Conservation (phyloP, 75 land plant species). For the Larix kaempferi region DNA sequence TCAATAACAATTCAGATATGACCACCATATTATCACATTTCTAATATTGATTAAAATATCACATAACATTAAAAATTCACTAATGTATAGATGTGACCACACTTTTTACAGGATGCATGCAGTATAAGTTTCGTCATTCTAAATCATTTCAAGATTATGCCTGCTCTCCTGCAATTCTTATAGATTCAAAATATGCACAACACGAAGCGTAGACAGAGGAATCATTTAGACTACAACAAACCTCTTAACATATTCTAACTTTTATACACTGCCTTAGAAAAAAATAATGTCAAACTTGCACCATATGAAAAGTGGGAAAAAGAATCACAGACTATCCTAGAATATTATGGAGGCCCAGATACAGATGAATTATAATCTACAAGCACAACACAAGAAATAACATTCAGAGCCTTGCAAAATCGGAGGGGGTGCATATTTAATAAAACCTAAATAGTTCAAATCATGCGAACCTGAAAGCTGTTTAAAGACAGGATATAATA, state of each 20-base stretch:
- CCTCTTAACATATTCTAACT: neutral
- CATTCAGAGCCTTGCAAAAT: neutral
- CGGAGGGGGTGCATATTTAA: neutral
- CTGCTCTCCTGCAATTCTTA: too few species aligned
- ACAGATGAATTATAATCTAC: neutral
- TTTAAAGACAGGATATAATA: neutral
- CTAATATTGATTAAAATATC: too few species aligned
- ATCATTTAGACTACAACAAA: neutral
- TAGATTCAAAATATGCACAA: too few species aligned
- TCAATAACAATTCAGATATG: neutral
- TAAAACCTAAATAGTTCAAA: neutral
- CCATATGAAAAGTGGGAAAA: neutral
- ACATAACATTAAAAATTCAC: too few species aligned
- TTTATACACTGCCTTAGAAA: neutral
- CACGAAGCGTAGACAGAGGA: neutral
- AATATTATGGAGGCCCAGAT: neutral
- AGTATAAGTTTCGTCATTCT: neutral
- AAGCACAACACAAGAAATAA: neutral
- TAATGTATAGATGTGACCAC: too few species aligned
- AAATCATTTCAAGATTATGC: too few species aligned
- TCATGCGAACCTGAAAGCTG: neutral
- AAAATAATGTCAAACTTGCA: neutral
- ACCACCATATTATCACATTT: too few species aligned
- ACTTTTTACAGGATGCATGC: neutral
- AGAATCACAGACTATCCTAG: neutral